phyloP scores from a whole-genome alignment of 306 rosid genomes.

The Cucumis melo region DNA sequence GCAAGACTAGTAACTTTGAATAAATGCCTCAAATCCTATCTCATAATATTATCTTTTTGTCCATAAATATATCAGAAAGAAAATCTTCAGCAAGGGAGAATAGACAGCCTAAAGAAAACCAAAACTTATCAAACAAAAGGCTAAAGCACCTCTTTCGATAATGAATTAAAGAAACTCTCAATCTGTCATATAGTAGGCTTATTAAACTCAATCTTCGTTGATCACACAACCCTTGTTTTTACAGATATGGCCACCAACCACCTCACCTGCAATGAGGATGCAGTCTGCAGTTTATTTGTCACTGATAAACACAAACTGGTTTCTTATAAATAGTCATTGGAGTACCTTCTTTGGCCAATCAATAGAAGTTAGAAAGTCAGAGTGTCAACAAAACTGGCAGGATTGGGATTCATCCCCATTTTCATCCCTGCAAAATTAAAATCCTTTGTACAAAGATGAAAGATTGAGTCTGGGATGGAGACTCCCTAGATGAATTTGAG shows the following conservation, averaged over 20 bases:
- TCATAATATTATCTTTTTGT: not conserved
- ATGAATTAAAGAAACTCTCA: not conserved
- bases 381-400: not conserved
- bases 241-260: not conserved
- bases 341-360: not conserved
- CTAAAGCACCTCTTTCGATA: not conserved
- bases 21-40: not conserved
- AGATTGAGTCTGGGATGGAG: not conserved
- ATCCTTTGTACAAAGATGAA: not conserved
- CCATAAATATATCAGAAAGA: not conserved
- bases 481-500: not conserved
- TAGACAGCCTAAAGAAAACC: not conserved
- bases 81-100: not conserved
- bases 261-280: not conserved
- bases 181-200: not conserved
- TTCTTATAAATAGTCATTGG: not conserved
- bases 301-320: not conserved
- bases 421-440: not conserved
- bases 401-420: not conserved
- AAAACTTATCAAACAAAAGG: not conserved
- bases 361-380: not conserved
- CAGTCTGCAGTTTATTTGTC: not conserved
- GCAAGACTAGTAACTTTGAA: not conserved
- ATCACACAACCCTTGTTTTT: not conserved
- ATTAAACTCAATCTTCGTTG: not conserved